Evolutionary conservation across 805 yeast species (phyloP).

Genomic region (Candida hungchunana): DNA sequence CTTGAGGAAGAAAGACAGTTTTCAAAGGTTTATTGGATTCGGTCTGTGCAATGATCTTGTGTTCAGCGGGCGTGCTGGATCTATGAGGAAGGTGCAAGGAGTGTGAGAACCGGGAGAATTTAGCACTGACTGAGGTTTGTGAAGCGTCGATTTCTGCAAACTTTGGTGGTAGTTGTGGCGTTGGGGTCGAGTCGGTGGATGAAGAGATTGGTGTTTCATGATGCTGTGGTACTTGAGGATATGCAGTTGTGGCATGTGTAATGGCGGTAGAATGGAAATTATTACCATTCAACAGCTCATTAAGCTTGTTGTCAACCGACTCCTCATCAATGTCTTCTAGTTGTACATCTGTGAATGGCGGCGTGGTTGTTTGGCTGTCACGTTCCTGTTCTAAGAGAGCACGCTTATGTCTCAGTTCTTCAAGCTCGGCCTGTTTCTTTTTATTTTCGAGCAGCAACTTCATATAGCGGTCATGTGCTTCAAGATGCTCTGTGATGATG

Average conservation of each 20-base stretch:
- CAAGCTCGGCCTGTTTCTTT: constrained; percentile 19
- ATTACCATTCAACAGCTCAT: too few species aligned
- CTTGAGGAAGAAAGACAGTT: constrained; percentile 45
- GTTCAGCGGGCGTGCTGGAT: constrained; percentile 26
- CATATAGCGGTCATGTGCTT: constrained; percentile 22
- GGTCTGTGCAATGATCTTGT: constrained; percentile 39
- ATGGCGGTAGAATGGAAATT: too few species aligned
- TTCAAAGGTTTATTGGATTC: constrained; percentile 57
- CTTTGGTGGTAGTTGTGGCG: constrained; percentile 4
- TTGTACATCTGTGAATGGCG: background rate
- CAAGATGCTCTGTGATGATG: constrained; percentile 30
- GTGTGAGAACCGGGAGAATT: constrained; percentile 2
- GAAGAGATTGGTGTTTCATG: constrained; percentile 1
- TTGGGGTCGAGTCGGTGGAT: background rate
- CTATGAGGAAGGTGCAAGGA: constrained; percentile 1
- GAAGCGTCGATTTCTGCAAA: constrained; percentile 1
- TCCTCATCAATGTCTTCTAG: constrained; percentile 19
- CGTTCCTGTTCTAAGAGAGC: background rate
- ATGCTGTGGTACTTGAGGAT: constrained; percentile 17
- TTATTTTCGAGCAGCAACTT: constrained; percentile 24
- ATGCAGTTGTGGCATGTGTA: constrained; percentile 15
- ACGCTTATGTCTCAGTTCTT: constrained; percentile 14
- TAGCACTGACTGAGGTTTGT: constrained; percentile 8
- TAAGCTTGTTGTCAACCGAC: constrained; percentile 16
- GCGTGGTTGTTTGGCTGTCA: background rate